phyloP scores from a whole-genome alignment of 257 asterid genomes.

The Plantago ovata region DNA sequence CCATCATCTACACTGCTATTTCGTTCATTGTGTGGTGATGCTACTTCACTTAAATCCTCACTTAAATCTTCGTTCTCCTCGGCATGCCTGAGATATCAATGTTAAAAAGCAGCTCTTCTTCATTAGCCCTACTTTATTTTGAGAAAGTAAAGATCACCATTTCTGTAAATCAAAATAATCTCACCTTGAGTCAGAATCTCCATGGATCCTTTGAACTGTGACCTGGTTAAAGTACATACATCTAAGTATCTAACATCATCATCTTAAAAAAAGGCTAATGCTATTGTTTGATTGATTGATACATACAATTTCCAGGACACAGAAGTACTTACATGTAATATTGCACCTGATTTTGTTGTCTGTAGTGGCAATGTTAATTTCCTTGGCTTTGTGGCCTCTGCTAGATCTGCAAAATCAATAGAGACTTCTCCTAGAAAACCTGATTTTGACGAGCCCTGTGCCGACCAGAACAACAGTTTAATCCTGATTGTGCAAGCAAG shows the following conservation, averaged over 20 bases:
- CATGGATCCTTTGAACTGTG: slow-evolving; percentile 70
- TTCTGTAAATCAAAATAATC: slow-evolving; percentile 14
- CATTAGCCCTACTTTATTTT: slow-evolving; percentile 5
- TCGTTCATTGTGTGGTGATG: slow-evolving; percentile 32
- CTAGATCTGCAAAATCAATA: slow-evolving; percentile 87
- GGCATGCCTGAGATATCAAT: slow-evolving; percentile 39
- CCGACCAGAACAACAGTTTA: slow-evolving; percentile 7
- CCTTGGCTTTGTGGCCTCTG: slow-evolving; percentile 55
- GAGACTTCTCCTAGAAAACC: slow-evolving; percentile 88
- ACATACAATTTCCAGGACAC: slow-evolving; percentile 1
- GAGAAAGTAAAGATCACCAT: slow-evolving; percentile 14
- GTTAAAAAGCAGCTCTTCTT: background rate
- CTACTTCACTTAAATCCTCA: slow-evolving; percentile 40
- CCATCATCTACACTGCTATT: slow-evolving; percentile 39
- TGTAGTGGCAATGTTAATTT: slow-evolving; percentile 73
- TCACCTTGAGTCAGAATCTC: slow-evolving; percentile 59
- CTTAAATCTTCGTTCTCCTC: slow-evolving; percentile 57
- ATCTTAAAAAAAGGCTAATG: background rate
- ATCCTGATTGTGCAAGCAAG: no score
- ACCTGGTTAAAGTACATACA: slow-evolving; percentile 44
- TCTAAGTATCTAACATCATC: no score
- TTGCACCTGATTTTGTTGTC: slow-evolving; percentile 73
- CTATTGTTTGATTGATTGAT: background rate
- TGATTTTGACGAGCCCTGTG: slow-evolving; percentile 87
- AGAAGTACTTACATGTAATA: slow-evolving; percentile 63